A percentile compares a stretch with the other conserved stretches of the same genome.
phyloP scores from a whole-genome alignment of 2,329 filamentous ascomycete species.

The Venturiaceae sp. region DNA sequence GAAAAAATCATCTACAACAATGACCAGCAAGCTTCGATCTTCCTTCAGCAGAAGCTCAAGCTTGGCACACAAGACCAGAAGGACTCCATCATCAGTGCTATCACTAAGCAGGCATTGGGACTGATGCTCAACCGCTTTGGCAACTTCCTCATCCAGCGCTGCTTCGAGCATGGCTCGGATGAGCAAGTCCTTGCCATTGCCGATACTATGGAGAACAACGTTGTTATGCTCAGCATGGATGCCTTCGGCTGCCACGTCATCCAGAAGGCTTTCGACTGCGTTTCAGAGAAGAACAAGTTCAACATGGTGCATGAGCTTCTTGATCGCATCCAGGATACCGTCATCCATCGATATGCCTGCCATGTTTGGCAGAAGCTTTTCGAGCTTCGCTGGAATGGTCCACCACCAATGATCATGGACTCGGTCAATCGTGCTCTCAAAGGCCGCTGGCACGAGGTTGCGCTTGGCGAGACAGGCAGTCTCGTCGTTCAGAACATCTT shows the following conservation, averaged over 20 bases:
- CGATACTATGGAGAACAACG: slow-evolving; percentile 87
- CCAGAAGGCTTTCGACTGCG: slow-evolving; percentile 96
- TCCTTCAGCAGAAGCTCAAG: slow-evolving; percentile 97
- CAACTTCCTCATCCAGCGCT: slow-evolving; percentile 96
- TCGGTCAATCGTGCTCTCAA: slow-evolving; percentile 91
- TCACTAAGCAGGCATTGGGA: slow-evolving; percentile 87
- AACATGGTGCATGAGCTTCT: slow-evolving; percentile 98
- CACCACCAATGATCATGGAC: slow-evolving; percentile 95
- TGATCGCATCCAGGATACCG: slow-evolving; percentile 89
- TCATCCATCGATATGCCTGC: slow-evolving; percentile 96
- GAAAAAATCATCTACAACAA: slow-evolving; percentile 99
- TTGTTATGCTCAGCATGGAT: slow-evolving; percentile 92
- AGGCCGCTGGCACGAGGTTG: slow-evolving; percentile 99
- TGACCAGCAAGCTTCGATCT: slow-evolving; percentile 97
- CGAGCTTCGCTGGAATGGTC: slow-evolving; percentile 89
- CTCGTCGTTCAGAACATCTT: slow-evolving; percentile 99
- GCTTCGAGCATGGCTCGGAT: slow-evolving; percentile 93
- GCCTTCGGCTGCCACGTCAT: slow-evolving; percentile 97
- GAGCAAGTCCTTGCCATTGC: slow-evolving; percentile 95
- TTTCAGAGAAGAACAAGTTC: slow-evolving; percentile 94
- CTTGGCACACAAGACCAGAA: slow-evolving; percentile 92
- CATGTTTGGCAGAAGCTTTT: slow-evolving; percentile 99
- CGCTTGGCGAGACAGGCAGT: slow-evolving; percentile 92
- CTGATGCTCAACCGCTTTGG: slow-evolving; percentile 98
- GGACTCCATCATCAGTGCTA: slow-evolving; percentile 92